A percentile compares a stretch with the other conserved stretches of the same genome.
These are phyloP conservation scores for Lenwebbia sp. DNA, from an alignment of 345 rosid genomes.

Conservation along the genomic window DNA sequence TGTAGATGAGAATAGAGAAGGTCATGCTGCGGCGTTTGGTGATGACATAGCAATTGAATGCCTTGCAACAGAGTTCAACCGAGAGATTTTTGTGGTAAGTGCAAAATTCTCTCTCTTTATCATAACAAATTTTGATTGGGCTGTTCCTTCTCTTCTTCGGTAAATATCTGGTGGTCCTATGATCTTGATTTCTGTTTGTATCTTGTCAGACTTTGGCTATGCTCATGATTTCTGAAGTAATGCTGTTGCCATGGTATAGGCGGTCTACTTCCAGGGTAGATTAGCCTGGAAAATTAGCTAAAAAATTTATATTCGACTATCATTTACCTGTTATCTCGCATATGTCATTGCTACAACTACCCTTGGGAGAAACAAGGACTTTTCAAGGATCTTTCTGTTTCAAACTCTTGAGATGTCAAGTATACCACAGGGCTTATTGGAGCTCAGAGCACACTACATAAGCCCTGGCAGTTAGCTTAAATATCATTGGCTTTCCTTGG, in stretches of 20 bases:
- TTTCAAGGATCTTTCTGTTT: neutral
- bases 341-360: neutral
- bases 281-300: neutral
- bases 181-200: neutral
- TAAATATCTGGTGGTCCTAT: neutral
- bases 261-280: neutral
- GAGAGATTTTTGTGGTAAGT: conserved; percentile 85
- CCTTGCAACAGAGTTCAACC: conserved; percentile 90
- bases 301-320: neutral
- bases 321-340: neutral
- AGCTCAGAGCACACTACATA: neutral
- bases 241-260: neutral
- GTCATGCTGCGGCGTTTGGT: conserved; percentile 95
- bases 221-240: neutral
- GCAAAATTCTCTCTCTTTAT: neutral
- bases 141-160: neutral
- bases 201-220: neutral
- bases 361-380: neutral
- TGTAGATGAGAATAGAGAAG: conserved; percentile 75
- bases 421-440: neutral
- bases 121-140: neutral
- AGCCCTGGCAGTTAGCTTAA: neutral
- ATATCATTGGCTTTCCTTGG: neutral
- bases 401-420: neutral
- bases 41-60: conserved; percentile 96